Percentiles rank a stretch among this genome's conserved stretches.
phyloP scores from a whole-genome alignment of 75 land plant genomes.

The Cunninghamia lanceolata region DNA sequence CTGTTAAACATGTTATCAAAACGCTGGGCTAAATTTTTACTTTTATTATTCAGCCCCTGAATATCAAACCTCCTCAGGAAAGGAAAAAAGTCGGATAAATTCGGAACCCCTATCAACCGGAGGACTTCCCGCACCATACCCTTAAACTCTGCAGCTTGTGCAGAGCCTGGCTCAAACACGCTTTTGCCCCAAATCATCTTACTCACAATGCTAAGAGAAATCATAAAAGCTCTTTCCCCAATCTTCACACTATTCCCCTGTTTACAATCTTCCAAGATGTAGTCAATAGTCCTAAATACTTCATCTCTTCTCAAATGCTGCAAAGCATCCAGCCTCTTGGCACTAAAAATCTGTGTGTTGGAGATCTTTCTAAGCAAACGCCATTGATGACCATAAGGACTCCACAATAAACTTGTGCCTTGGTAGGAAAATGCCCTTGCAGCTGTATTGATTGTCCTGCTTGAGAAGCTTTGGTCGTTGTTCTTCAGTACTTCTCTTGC shows the following conservation, averaged over 20 bases:
- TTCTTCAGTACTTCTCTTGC: too few species aligned
- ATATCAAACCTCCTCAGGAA: not conserved
- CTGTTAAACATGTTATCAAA: constrained; percentile 1
- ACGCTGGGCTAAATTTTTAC: not conserved
- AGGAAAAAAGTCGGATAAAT: not conserved
- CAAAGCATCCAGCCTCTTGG: constrained; percentile 5
- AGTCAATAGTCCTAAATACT: not conserved
- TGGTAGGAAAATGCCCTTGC: not conserved
- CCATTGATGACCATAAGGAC: constrained; percentile 4
- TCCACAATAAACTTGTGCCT: not conserved
- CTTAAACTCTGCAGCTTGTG: constrained; percentile 8
- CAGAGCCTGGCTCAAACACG: not conserved
- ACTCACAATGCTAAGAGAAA: not conserved
- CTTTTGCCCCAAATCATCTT: not conserved
- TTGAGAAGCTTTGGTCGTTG: not conserved
- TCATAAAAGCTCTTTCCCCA: not conserved
- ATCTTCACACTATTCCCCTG: not conserved
- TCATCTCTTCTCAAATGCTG: constrained; percentile 6
- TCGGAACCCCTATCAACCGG: not conserved
- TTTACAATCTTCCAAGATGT: not conserved
- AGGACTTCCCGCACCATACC: not conserved
- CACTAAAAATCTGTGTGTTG: constrained; percentile 4
- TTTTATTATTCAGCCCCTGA: not conserved
- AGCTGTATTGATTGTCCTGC: not conserved
- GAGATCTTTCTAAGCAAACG: constrained; percentile 1